phyloP scores from a whole-genome alignment of 371 early-diverging fungal genomes.

The Thermomucor indicae-seudaticae region DNA sequence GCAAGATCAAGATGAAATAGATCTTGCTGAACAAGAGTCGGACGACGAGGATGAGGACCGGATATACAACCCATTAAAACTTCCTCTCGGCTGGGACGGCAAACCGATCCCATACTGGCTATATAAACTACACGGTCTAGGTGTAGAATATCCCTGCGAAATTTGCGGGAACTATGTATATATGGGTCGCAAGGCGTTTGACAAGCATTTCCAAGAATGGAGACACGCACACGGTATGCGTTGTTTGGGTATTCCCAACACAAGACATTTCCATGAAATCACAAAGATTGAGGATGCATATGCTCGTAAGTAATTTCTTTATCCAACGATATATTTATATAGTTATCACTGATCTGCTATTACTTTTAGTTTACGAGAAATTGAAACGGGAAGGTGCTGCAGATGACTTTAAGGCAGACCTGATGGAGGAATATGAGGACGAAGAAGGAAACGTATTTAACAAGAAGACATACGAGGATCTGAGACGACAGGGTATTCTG shows the following conservation, averaged over 20 bases:
- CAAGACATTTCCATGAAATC: conserved; percentile 92
- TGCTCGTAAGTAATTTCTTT: conserved; percentile 61
- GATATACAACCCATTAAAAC: conserved; percentile 94
- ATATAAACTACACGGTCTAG: conserved; percentile 95
- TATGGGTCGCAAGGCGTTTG: conserved; percentile 96
- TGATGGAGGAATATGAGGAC: conserved; percentile 96
- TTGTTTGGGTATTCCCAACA: conserved; percentile 91
- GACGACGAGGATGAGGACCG: conserved; percentile 87
- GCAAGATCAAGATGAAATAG: conserved; percentile 76
- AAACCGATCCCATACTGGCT: conserved; percentile 99
- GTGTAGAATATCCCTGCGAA: conserved; percentile 94
- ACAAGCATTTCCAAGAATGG: conserved; percentile 95
- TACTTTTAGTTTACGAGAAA: conserved; percentile 75
- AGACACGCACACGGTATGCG: conserved; percentile 96
- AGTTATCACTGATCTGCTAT: conserved; percentile 1
- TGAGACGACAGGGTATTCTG: conserved; percentile 88
- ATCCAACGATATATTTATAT: not conserved
- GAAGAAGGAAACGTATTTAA: conserved; percentile 96
- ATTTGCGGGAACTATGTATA: conserved; percentile 96
- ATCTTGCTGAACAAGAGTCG: conserved; percentile 66
- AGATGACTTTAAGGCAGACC: conserved; percentile 68
- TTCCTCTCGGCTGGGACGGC: conserved; percentile 98
- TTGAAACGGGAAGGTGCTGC: conserved; percentile 62
- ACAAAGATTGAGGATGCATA: conserved; percentile 90
- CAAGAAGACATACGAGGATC: conserved; percentile 95